A percentile compares a stretch with the other conserved stretches of the same genome.
Conservation (phyloP, 225 moss, liverwort and hornwort genomes). For the Antitrichia curtipendula region DNA sequence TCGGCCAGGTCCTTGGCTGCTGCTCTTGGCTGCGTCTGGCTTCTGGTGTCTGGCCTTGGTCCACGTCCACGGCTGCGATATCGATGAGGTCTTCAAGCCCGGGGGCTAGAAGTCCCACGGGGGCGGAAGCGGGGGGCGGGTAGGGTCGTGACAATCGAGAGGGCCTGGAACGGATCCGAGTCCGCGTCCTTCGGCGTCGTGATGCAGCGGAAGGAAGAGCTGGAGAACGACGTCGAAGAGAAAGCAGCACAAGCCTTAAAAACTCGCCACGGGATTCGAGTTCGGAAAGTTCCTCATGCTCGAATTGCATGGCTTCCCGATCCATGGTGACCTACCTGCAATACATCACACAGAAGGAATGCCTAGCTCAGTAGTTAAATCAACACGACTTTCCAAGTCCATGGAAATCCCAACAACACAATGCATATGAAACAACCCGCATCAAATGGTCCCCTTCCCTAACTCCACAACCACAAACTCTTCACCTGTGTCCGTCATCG, state of each 20-base stretch:
- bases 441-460: neutral
- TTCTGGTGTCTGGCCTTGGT: neutral
- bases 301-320: neutral
- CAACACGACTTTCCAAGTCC: neutral
- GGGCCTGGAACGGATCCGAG: neutral
- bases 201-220: neutral
- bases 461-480: neutral
- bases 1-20: neutral
- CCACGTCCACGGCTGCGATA: neutral
- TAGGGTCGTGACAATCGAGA: neutral
- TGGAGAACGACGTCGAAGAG: neutral
- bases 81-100: neutral
- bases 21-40: neutral
- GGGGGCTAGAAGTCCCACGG: neutral
- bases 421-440: no score
- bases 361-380: no score
- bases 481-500: neutral
- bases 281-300: accelerated
- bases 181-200: neutral
- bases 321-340: neutral
- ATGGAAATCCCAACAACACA: neutral
- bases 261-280: no score
- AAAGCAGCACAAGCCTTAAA: neutral
- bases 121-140: neutral
- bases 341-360: neutral